phyloP scores from a whole-genome alignment of 441 rosid species.

The Breynia disticha region DNA sequence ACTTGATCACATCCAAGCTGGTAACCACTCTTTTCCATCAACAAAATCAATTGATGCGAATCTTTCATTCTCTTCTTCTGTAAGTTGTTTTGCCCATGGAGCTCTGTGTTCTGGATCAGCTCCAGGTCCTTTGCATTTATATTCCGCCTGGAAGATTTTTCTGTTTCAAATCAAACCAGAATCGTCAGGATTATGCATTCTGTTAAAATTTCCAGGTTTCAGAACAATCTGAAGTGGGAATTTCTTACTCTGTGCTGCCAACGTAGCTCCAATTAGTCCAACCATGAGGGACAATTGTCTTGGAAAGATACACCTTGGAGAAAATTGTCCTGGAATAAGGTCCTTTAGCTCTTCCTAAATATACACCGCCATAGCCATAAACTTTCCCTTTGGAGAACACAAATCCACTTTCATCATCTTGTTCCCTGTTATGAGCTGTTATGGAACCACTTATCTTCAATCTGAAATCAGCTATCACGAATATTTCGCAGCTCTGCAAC shows the following conservation, averaged over 20 bases:
- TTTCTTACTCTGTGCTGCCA: constrained; percentile 50
- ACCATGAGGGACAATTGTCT: constrained; percentile 52
- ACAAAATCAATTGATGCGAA: constrained; percentile 59
- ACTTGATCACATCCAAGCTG: constrained; percentile 30
- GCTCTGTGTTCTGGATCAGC: constrained; percentile 29
- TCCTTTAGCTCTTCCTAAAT: constrained; percentile 73
- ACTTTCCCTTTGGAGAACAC: constrained; percentile 66
- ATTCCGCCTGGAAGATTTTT: constrained; percentile 56
- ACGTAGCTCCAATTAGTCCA: constrained; percentile 86
- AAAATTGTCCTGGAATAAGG: constrained; percentile 58
- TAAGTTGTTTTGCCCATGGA: constrained; percentile 56
- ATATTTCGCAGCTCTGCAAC: constrained; percentile 62
- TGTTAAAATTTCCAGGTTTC: no score
- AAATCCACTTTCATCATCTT: constrained; percentile 47
- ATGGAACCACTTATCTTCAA: constrained; percentile 66
- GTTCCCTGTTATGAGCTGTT: constrained; percentile 64
- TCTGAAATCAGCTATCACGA: constrained; percentile 70
- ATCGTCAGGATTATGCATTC: neutral
- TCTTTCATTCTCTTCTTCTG: constrained; percentile 40
- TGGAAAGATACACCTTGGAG: constrained; percentile 62
- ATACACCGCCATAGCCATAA: constrained; percentile 57
- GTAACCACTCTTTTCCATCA: constrained; percentile 67
- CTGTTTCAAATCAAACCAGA: constrained; percentile 22
- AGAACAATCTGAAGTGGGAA: neutral
- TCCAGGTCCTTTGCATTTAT: constrained; percentile 69